phyloP scores from a whole-genome alignment of 1,284 basidiomycete species.

The Fomitiporia mediterranea region DNA sequence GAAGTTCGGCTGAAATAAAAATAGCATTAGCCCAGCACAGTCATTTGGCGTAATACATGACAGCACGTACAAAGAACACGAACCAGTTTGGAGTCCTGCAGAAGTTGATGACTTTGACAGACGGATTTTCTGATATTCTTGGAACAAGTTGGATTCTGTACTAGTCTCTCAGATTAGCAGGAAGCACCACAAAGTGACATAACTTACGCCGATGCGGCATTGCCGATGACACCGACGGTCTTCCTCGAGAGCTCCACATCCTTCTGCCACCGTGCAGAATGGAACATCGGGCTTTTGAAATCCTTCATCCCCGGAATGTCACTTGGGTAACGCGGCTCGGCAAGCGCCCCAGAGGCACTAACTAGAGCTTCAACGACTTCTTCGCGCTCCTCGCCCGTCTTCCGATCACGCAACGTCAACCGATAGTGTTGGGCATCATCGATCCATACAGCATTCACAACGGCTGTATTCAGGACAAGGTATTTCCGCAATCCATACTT shows the following conservation, averaged over 20 bases:
- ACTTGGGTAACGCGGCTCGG: conserved; percentile 40
- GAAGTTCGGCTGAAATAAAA: conserved; percentile 27
- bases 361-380: conserved; percentile 24
- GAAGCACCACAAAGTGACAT: conserved; percentile 17
- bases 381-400: conserved; percentile 16
- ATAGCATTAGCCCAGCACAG: not conserved
- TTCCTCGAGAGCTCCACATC: conserved; percentile 49
- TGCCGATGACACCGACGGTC: conserved; percentile 57
- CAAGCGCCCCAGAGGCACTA: conserved; percentile 26
- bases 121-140: conserved; percentile 42
- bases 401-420: conserved; percentile 35
- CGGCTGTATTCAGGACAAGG: conserved; percentile 39
- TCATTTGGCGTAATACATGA: too few species aligned
- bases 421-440: conserved; percentile 35
- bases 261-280: conserved; percentile 55
- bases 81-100: conserved; percentile 47
- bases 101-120: conserved; percentile 47
- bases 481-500: conserved; percentile 35
- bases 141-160: conserved; percentile 56
- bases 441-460: conserved; percentile 44
- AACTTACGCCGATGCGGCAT: conserved; percentile 55
- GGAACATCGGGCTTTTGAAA: conserved; percentile 50
- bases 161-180: not conserved
- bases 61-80: conserved; percentile 36
- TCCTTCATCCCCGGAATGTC: conserved; percentile 40